phyloP scores from a whole-genome alignment of 805 yeast genomes.

The Metschnikowia similis region DNA sequence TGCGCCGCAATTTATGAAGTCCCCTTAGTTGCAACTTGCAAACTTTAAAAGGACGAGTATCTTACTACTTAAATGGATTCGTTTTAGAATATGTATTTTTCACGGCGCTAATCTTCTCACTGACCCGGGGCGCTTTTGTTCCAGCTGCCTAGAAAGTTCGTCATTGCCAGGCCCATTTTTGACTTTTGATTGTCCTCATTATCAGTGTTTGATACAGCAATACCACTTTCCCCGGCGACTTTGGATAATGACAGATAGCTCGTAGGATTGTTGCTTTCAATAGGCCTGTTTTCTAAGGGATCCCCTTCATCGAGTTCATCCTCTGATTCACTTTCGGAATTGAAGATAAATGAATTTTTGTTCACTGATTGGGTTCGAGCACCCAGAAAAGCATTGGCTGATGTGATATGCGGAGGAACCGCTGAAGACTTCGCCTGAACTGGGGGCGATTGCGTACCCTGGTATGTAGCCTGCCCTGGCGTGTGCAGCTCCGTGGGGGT shows the following conservation, averaged over 20 bases:
- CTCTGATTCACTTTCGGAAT: conserved; percentile 34
- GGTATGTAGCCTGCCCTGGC: conserved; percentile 4
- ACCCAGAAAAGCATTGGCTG: conserved; percentile 40
- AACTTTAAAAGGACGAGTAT: neutral
- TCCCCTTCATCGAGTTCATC: conserved; percentile 26
- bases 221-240: conserved; percentile 46
- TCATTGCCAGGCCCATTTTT: conserved; percentile 31
- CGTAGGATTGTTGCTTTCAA: conserved; percentile 15
- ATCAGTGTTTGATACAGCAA: conserved; percentile 25
- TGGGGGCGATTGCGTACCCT: conserved; percentile 15
- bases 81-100: conserved; percentile 1
- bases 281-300: conserved; percentile 3
- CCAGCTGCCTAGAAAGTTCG: conserved; percentile 19
- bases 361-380: conserved; percentile 11
- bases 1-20: neutral
- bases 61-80: neutral
- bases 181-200: conserved; percentile 11
- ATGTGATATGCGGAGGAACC: conserved; percentile 40
- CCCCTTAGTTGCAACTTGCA: neutral
- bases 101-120: neutral
- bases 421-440: conserved; percentile 36
- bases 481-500: neutral
- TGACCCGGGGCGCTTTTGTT: conserved; percentile 11
- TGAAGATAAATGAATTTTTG: conserved; percentile 32
- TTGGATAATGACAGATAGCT: conserved; percentile 47